Evolutionary conservation across 2,329 filamentous ascomycete species (phyloP), one percentile per base, ranked within the genome.

Genomic region (Neoarthrinium moseri): DNA sequence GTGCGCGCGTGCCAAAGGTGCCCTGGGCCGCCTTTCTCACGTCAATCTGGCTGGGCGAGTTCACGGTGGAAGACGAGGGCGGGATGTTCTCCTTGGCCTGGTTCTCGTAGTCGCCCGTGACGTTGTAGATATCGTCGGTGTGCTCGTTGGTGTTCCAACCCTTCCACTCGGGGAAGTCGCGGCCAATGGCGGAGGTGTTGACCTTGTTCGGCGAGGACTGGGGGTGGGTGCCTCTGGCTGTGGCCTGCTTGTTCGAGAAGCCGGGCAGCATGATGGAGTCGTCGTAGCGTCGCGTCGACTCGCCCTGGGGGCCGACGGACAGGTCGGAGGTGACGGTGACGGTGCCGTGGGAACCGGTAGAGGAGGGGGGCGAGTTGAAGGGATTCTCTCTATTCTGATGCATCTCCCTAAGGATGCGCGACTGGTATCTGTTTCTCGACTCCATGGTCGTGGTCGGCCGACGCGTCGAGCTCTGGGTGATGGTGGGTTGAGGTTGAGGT

Each of bases 301-400:
- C 77, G 60, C 70, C 74, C 48, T 78, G 75, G 29, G 72, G 74
- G 46, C 73, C 71, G 46, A 75, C 72, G 49, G 78, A 76, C 55
- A 80, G 65, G 33, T 76, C 74, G 29, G 77, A 78, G 42, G 76
- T 80, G 44, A 74, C 71, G 57, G 74, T 78, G 51, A 80, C 69
- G 50, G 76, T 78, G 59, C 77, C 77, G 62, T 80, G 77, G 43
- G 75, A 77, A 45, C 77, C 77, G 23, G 77, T 80, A 6, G 77
- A 81, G 6, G 77, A 79, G 17, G 77, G 77, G 5, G 78, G 78
- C 17, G 77, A 80, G 63, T 77, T 78, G 65, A 79, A 80, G 5
- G 77, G 77, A 60, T 80, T 77, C 48, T 77, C 69, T 60, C 47
- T 59, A 53, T 61, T 55, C 20, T 64, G 59, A 52, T 60, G 58